Evolutionary conservation across 345 rosid species (phyloP).

Genomic region (Hibiscus syriacus): DNA sequence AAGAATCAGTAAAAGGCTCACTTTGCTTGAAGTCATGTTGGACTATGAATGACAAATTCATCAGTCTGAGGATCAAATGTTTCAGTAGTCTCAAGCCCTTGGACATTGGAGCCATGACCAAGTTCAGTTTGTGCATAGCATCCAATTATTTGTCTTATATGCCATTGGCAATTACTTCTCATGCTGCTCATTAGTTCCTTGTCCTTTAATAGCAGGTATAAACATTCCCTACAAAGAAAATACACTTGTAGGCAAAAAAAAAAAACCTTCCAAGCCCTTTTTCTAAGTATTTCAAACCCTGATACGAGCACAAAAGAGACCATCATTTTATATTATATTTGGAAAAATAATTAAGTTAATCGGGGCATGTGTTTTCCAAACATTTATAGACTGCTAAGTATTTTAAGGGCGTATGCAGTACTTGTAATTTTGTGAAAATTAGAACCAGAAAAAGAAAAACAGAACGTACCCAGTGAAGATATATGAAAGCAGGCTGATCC

Average conservation of each 20-base stretch:
- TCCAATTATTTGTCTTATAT: conserved; percentile 83
- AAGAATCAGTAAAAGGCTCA: conserved; percentile 24
- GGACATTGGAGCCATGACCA: conserved; percentile 99
- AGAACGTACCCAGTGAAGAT: conserved; percentile 85
- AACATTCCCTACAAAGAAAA: conserved; percentile 79
- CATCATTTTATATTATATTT: background rate
- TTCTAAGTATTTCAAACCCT: background rate
- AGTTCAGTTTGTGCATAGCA: conserved; percentile 99
- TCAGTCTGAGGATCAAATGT: conserved; percentile 90
- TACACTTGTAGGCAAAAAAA: background rate
- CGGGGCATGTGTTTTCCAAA: background rate
- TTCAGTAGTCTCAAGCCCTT: conserved; percentile 98
- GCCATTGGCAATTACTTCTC: conserved; percentile 90
- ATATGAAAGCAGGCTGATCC: conserved; percentile 80
- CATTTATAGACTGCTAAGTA: background rate
- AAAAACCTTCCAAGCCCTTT: background rate
- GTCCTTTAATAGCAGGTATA: conserved; percentile 89
- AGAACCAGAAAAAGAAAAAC: background rate
- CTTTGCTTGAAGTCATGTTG: conserved; percentile 93
- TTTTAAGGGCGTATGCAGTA: background rate
- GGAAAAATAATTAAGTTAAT: background rate
- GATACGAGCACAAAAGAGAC: conserved; percentile 1
- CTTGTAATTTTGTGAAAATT: background rate
- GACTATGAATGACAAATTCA: conserved; percentile 83
- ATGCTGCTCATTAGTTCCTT: conserved; percentile 95